Percentiles rank a stretch among this genome's conserved stretches.
Conservation (phyloP, 1,139 yeast genomes). For the Yamadazyma oceani region DNA sequence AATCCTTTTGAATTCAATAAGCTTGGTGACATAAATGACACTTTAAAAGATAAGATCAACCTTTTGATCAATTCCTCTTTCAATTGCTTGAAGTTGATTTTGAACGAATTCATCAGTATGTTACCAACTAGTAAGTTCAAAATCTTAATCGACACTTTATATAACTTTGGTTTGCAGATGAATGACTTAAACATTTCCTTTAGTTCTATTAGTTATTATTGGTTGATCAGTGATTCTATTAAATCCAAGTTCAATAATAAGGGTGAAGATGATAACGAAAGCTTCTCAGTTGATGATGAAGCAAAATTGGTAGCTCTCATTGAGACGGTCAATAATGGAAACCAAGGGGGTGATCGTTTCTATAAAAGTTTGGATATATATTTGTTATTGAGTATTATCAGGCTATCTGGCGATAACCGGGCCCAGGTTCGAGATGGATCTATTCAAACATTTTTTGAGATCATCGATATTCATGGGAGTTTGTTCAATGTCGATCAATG, state of each 20-base stretch:
- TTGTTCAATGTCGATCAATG: slow-evolving; percentile 49
- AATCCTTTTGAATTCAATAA: slow-evolving; percentile 54
- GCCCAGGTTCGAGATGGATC: slow-evolving; percentile 88
- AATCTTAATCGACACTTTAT: slow-evolving; percentile 67
- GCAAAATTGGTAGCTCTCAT: slow-evolving; percentile 9
- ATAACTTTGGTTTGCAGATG: slow-evolving; percentile 67
- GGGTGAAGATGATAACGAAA: slow-evolving; percentile 2
- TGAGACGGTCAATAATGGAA: slow-evolving; percentile 15
- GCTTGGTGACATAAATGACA: slow-evolving; percentile 12
- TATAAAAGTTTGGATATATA: slow-evolving; percentile 59
- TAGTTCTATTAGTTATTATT: slow-evolving; percentile 86
- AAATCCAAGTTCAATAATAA: slow-evolving; percentile 27
- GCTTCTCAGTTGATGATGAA: slow-evolving; percentile 10
- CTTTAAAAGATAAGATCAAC: slow-evolving; percentile 41
- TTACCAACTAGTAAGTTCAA: slow-evolving; percentile 65
- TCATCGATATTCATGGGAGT: slow-evolving; percentile 75
- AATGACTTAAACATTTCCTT: slow-evolving; percentile 83
- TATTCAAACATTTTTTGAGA: slow-evolving; percentile 81
- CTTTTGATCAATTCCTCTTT: slow-evolving; percentile 64
- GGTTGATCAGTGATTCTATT: slow-evolving; percentile 83
- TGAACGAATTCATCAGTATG: slow-evolving; percentile 77
- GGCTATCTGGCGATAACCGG: slow-evolving; percentile 61
- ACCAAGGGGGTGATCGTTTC: slow-evolving; percentile 11
- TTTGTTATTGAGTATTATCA: slow-evolving; percentile 59
- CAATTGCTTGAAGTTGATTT: slow-evolving; percentile 75